Base-by-base conservation (phyloP, 352 stramenopile species). In the Phytophthora citrophthora region DNA sequence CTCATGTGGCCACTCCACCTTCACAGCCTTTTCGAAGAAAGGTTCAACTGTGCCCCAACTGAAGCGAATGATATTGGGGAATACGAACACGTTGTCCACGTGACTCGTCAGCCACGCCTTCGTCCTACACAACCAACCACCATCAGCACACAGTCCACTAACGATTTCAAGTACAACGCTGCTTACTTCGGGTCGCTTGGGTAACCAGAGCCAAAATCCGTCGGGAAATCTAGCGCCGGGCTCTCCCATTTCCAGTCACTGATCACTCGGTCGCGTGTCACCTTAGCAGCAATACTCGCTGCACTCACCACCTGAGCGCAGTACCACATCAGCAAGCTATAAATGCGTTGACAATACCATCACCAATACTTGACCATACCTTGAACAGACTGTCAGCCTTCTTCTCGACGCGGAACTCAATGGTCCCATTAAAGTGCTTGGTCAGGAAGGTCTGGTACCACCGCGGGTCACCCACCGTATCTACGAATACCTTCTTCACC, bases 351-450 rank as follows among this genome's bases (percentile, higher is more conserved):
- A 20, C 20, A 20, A 20, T 20, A 20, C 20, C 20, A 20, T 20
- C 3, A 16, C 5, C 7, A 43, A 16, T 13, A 0, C 40, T 26
- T 10, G 13, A 3, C 1, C 23, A 20, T 23, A 91, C 91, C 73
- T 97, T 97, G 86, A 98, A 98, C 9, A 98, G 86, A 56, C 93
- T 96, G 74, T 99, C 96, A 18, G 95, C 96, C 64, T 98, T 98
- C 80, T 97, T 98, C 69, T 97, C 91, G n/a, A 98, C 96, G 32
- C 92, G 83, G 67, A 99, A 98, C 55, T 91, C 72, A 69, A 98
- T 98, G 20, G 72, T 83, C 23, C 86, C 86, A 40, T 89, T 74
- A 54, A 96, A 96, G 47, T 96, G 82, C 64, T 96, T 95, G 46
- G 96, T 95, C 44, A 99, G 71, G 65, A 96, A 97, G 16, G 55